Conservation (phyloP, 139 green algal species). For the Parachlorella kessleri region DNA sequence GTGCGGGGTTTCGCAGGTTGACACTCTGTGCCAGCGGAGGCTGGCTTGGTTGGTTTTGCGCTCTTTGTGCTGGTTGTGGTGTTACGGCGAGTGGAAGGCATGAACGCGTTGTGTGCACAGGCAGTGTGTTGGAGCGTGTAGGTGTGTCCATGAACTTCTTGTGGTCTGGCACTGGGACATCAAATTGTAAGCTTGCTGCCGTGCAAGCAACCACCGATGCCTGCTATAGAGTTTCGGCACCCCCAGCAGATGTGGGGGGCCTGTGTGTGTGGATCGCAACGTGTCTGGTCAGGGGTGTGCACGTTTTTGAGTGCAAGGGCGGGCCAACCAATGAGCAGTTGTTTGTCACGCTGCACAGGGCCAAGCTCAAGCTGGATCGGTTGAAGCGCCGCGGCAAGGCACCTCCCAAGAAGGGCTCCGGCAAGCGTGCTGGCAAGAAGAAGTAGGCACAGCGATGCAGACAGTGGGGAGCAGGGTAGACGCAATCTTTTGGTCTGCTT, state of each 20-base stretch:
- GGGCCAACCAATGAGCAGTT: too few species aligned
- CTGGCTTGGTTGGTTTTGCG: too few species aligned
- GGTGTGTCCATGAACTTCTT: background rate
- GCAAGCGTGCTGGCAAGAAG: constrained; percentile 55
- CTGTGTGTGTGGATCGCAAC: too few species aligned
- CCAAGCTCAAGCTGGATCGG: constrained; percentile 53
- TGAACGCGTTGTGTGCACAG: background rate
- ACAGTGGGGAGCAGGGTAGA: too few species aligned
- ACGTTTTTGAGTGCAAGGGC: too few species aligned
- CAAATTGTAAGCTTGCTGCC: background rate
- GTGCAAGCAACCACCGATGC: background rate
- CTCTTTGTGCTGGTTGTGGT: too few species aligned
- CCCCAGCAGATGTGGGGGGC: too few species aligned
- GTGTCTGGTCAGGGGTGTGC: too few species aligned
- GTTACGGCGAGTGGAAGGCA: too few species aligned
- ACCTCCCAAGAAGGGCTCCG: constrained; percentile 60
- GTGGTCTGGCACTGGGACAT: background rate
- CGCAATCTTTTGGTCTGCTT: background rate
- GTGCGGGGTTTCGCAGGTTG: background rate
- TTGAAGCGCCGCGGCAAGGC: constrained; percentile 56
- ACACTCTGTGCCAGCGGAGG: too few species aligned
- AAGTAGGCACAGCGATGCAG: too few species aligned
- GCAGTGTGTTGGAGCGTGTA: background rate
- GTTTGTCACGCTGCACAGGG: constrained; percentile 13
- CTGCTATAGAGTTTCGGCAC: too few species aligned